Conservation (phyloP, 495 filamentous ascomycete genomes). For the Penicillium canescens region DNA sequence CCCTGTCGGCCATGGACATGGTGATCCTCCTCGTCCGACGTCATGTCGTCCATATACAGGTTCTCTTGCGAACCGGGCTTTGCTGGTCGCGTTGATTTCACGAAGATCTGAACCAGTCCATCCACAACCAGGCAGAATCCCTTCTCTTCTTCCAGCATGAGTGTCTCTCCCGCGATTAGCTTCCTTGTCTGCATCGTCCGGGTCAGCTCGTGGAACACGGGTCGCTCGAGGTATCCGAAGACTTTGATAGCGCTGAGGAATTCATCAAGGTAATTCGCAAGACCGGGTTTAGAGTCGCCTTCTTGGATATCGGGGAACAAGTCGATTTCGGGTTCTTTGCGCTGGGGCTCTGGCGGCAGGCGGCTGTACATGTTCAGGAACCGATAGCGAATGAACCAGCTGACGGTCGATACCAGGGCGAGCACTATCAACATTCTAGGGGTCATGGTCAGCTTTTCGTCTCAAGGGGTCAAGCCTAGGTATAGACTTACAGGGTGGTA, state of each 20-base stretch:
- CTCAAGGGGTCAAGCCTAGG: neutral
- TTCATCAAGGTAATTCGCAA: slow-evolving; percentile 95
- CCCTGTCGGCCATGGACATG: slow-evolving; percentile 63
- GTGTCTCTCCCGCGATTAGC: slow-evolving; percentile 90
- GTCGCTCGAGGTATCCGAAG: slow-evolving; percentile 94
- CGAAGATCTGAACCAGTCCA: slow-evolving; percentile 95
- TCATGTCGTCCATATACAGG: slow-evolving; percentile 26
- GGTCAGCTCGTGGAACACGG: slow-evolving; percentile 96
- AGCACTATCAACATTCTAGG: slow-evolving; percentile 73
- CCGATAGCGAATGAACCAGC: slow-evolving; percentile 92
- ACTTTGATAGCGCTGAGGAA: slow-evolving; percentile 99
- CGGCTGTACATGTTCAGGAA: slow-evolving; percentile 94
- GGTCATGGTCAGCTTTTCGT: slow-evolving; percentile 4
- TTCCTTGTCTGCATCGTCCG: slow-evolving; percentile 97
- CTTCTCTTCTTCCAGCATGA: slow-evolving; percentile 95
- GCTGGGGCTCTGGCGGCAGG: slow-evolving; percentile 88
- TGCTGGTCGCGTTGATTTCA: slow-evolving; percentile 76
- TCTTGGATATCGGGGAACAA: slow-evolving; percentile 92
- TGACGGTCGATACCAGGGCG: slow-evolving; percentile 74
- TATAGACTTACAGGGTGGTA: slow-evolving; percentile 74
- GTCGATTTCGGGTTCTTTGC: slow-evolving; percentile 93
- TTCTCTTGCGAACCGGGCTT: slow-evolving; percentile 32
- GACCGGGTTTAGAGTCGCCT: slow-evolving; percentile 82
- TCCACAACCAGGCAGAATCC: slow-evolving; percentile 98
- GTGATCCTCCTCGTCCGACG: slow-evolving; percentile 68